phyloP scores from a whole-genome alignment of 208 protist genomes.

The Balamuthia mandrillaris region DNA sequence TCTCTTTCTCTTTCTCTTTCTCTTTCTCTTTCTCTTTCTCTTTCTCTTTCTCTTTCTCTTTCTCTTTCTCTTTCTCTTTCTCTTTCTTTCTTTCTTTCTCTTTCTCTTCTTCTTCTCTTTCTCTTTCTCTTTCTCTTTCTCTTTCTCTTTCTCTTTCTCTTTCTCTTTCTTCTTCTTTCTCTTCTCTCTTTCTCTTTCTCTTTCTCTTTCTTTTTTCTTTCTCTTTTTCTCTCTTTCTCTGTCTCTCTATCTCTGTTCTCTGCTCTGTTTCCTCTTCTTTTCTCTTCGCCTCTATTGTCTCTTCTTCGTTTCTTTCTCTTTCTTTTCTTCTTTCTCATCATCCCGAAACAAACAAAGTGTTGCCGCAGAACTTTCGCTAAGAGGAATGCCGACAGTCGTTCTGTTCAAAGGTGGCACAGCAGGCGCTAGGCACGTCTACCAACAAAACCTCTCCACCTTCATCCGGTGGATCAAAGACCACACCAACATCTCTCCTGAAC shows the following conservation, averaged over 20 bases:
- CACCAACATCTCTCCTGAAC: background rate
- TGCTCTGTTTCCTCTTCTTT: background rate
- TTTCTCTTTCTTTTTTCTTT: background rate
- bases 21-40: background rate
- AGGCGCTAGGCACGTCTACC: no score
- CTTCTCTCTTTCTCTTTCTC: background rate
- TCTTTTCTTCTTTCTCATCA: background rate
- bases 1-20: constrained; percentile 1
- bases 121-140: background rate
- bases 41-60: background rate
- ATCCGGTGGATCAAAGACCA: background rate
- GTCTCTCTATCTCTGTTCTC: background rate
- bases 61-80: background rate
- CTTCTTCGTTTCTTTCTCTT: background rate
- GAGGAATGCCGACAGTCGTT: no score
- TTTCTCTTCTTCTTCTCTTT: background rate
- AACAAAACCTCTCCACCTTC: background rate
- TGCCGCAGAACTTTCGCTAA: background rate
- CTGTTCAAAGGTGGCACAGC: no score
- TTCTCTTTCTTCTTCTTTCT: background rate
- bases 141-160: background rate
- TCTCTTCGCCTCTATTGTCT: background rate
- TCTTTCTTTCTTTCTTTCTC: background rate
- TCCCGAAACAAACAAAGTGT: background rate
- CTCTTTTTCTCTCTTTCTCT: background rate